These are phyloP conservation scores for Fusarium algeriense DNA, from an alignment of 2,329 filamentous ascomycete genomes.

Conservation along the genomic window DNA sequence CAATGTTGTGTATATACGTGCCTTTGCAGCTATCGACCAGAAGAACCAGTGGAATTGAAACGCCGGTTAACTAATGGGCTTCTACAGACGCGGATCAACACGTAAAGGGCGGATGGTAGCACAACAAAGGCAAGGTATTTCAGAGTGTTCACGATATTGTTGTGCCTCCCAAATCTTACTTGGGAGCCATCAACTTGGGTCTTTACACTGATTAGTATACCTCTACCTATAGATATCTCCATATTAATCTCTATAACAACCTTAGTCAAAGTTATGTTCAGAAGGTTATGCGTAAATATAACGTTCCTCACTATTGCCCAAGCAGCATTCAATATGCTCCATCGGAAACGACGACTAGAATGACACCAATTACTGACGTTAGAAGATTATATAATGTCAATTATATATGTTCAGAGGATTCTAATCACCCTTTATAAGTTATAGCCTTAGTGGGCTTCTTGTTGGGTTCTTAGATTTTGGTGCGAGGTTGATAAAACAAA, in stretches of 20 bases:
- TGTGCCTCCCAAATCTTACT: not conserved
- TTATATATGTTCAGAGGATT: no score
- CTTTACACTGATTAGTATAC: not conserved
- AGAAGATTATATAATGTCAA: no score
- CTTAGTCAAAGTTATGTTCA: not conserved
- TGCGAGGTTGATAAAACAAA: no score
- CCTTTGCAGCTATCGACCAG: not conserved
- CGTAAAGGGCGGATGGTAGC: not conserved
- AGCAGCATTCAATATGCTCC: not conserved
- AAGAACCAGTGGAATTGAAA: not conserved
- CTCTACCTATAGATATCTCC: not conserved
- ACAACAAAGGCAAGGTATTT: not conserved
- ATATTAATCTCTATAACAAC: not conserved
- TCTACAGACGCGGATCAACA: not conserved
- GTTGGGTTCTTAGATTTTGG: no score
- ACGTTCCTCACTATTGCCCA: not conserved
- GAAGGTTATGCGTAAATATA: not conserved
- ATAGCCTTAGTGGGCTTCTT: no score
- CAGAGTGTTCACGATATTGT: not conserved
- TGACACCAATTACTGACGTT: no score
- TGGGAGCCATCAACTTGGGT: not conserved
- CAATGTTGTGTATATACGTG: slow-evolving; percentile 18
- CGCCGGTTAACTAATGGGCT: not conserved
- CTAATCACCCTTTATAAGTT: no score
- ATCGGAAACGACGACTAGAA: not conserved